phyloP scores from a whole-genome alignment of 2,329 filamentous ascomycete species.

The Mycosphaerella sp. region DNA sequence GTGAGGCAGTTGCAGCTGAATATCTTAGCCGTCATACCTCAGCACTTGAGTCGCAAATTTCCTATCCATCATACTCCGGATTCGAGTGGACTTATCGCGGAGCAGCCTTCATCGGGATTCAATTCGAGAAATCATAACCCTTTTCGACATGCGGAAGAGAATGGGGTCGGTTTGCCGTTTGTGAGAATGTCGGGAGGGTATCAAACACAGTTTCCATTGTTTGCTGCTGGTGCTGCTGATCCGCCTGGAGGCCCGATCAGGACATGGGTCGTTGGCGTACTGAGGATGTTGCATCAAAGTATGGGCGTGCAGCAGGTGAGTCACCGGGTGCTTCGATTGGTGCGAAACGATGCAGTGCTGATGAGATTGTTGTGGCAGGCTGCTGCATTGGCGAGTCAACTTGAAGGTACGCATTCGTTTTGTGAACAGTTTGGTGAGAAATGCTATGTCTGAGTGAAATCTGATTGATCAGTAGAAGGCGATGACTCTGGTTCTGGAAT shows the following conservation, averaged over 20 bases:
- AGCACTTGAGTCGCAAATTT: slow-evolving; percentile 10
- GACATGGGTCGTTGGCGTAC: slow-evolving; percentile 11
- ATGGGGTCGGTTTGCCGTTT: slow-evolving; percentile 9
- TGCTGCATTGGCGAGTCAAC: slow-evolving; percentile 12
- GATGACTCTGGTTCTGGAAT: slow-evolving; percentile 14
- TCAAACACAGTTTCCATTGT: slow-evolving; percentile 14
- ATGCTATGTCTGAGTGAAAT: background rate
- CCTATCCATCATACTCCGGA: slow-evolving; percentile 9
- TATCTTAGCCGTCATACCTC: slow-evolving; percentile 13
- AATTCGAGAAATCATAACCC: slow-evolving; percentile 12
- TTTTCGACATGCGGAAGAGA: slow-evolving; percentile 8
- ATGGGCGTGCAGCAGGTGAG: slow-evolving; percentile 12
- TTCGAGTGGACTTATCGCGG: background rate
- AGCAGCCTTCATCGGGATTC: background rate
- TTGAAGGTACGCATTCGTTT: slow-evolving; percentile 9
- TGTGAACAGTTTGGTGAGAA: background rate
- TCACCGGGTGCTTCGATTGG: background rate
- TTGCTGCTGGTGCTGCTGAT: slow-evolving; percentile 15
- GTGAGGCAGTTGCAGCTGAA: slow-evolving; percentile 12
- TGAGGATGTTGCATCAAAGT: slow-evolving; percentile 10
- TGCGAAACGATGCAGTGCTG: background rate
- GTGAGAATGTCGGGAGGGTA: slow-evolving; percentile 16
- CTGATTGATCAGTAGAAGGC: slow-evolving; percentile 14
- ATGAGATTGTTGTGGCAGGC: slow-evolving; percentile 1
- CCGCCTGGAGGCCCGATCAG: slow-evolving; percentile 13